These are phyloP conservation scores for Epichloe coenophiala DNA, from an alignment of 2,329 filamentous ascomycete species.

Conservation along the genomic window DNA sequence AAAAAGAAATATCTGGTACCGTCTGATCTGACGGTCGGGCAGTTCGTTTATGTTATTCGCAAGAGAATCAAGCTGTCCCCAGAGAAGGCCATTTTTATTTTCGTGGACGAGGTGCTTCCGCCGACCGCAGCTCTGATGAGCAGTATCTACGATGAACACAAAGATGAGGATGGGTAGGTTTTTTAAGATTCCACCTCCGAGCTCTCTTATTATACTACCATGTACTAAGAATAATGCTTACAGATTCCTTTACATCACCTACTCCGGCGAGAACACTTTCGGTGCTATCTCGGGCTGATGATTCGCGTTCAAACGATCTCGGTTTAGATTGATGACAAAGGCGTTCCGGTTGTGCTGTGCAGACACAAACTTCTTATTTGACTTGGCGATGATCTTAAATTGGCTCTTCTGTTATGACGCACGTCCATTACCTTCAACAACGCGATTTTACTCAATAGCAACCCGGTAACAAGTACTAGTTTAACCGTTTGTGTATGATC, in stretches of 20 bases:
- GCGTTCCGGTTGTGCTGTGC: slow-evolving; percentile 21
- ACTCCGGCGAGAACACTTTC: slow-evolving; percentile 99
- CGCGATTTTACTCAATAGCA: not conserved
- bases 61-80: slow-evolving; percentile 99
- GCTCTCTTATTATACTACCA: not conserved
- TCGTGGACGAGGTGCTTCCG: slow-evolving; percentile 94
- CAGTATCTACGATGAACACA: slow-evolving; percentile 99
- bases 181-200: not conserved
- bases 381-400: not conserved
- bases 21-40: slow-evolving; percentile 91
- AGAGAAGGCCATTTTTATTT: slow-evolving; percentile 99
- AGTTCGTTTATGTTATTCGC: slow-evolving; percentile 99
- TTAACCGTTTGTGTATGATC: not conserved
- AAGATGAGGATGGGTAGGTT: slow-evolving; percentile 59
- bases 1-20: slow-evolving; percentile 99
- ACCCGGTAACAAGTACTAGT: not conserved
- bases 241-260: slow-evolving; percentile 97
- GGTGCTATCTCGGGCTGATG: slow-evolving; percentile 31
- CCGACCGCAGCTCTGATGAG: slow-evolving; percentile 97
- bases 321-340: slow-evolving; percentile 5
- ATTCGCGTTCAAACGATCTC: not conserved
- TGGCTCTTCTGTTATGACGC: slow-evolving; percentile 7
- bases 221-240: slow-evolving; percentile 6
- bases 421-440: not conserved
- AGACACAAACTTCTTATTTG: slow-evolving; percentile 13